These are phyloP conservation scores for Olyra latifolia DNA, from an alignment of 176 grass and related monocot species.

Conservation along the genomic window DNA sequence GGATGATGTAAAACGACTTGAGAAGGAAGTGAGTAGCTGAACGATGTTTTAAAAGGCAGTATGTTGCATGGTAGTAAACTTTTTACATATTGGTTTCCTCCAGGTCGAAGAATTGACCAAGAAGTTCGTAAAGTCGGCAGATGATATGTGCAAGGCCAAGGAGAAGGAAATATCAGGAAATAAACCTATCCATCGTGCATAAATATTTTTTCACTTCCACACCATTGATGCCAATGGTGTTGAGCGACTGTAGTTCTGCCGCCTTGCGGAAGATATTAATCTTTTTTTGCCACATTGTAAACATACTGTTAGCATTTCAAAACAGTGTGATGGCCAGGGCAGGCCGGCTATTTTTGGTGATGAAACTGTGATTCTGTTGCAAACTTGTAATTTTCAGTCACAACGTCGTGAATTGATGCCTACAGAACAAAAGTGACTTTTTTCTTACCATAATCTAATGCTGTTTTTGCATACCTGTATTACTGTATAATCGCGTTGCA, in stretches of 20 bases:
- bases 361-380: neutral
- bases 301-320: slow-evolving; percentile 10
- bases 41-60: slow-evolving; percentile 18
- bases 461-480: neutral
- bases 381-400: slow-evolving; percentile 19
- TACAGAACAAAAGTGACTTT: neutral
- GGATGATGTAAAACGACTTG: slow-evolving; percentile 83
- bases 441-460: too few species aligned
- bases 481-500: neutral
- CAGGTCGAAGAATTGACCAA: slow-evolving; percentile 94
- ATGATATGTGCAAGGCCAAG: slow-evolving; percentile 99
- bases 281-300: slow-evolving; percentile 14
- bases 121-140: slow-evolving; percentile 79
- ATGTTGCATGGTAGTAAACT: neutral
- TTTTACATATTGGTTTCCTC: slow-evolving; percentile 18
- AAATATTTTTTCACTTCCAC: slow-evolving; percentile 25
- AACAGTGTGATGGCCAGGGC: slow-evolving; percentile 6
- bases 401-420: neutral
- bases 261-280: neutral
- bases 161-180: slow-evolving; percentile 89
- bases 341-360: neutral
- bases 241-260: slow-evolving; percentile 4
- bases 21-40: slow-evolving; percentile 73
- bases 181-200: slow-evolving; percentile 15
- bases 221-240: slow-evolving; percentile 9